phyloP scores from a whole-genome alignment of 176 grass and related monocot species.

The Eleusine coracana region DNA sequence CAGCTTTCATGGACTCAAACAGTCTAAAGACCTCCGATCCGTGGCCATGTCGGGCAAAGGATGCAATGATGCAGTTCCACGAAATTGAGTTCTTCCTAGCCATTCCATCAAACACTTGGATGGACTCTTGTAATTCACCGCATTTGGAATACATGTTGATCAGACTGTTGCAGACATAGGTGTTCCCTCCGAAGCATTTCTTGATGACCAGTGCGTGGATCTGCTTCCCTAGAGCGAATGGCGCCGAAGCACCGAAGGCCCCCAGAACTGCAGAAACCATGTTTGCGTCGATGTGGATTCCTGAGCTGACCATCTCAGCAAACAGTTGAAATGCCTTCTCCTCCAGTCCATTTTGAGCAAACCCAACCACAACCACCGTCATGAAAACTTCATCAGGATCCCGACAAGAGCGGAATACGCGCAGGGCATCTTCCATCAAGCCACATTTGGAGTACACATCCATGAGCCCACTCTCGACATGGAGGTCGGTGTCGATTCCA shows the following conservation, averaged over 20 bases:
- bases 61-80: constrained; percentile 89
- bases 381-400: constrained; percentile 68
- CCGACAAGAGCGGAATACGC: constrained; percentile 56
- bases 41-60: constrained; percentile 72
- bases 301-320: constrained; percentile 46
- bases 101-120: constrained; percentile 59
- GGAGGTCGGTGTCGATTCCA: constrained; percentile 58
- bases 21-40: constrained; percentile 57
- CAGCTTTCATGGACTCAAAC: constrained; percentile 71
- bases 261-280: constrained; percentile 83
- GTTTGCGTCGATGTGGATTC: constrained; percentile 54
- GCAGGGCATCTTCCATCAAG: constrained; percentile 73
- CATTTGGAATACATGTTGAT: constrained; percentile 97
- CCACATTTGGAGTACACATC: constrained; percentile 90
- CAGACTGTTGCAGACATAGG: constrained; percentile 80
- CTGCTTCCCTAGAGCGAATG: constrained; percentile 80
- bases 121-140: constrained; percentile 64
- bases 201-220: constrained; percentile 75
- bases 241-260: constrained; percentile 63
- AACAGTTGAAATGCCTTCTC: constrained; percentile 68
- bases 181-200: constrained; percentile 52
- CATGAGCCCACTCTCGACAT: constrained; percentile 76
- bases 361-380: constrained; percentile 81
- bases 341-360: constrained; percentile 79
- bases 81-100: constrained; percentile 56